A percentile compares a stretch with the other conserved stretches of the same genome.
Evolutionary conservation across 768 basidiomycete genomes (phyloP).

Genomic region (Amylocystis lapponica): DNA sequence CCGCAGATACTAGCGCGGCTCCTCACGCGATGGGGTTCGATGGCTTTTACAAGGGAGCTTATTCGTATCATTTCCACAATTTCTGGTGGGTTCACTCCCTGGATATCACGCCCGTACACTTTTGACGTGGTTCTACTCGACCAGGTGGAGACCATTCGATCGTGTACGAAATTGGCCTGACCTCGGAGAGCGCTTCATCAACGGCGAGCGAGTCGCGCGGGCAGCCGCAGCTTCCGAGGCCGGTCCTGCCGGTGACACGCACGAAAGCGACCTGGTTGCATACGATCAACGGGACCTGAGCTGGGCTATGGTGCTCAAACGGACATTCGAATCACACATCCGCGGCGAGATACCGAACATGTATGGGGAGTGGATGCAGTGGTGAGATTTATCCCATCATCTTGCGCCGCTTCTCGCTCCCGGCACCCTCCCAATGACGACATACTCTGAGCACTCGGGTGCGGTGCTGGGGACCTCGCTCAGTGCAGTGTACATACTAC

Average conservation of each 20-base stretch:
- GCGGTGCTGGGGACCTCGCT: too few relatives aligned
- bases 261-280: slow-evolving; percentile 42
- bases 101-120: neutral
- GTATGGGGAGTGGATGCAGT: slow-evolving; percentile 79
- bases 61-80: slow-evolving; percentile 95
- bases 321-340: slow-evolving; percentile 91
- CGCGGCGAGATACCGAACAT: slow-evolving; percentile 90
- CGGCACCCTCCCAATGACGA: too few relatives aligned
- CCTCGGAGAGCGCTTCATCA: slow-evolving; percentile 72
- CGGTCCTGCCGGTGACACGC: slow-evolving; percentile 30
- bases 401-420: neutral
- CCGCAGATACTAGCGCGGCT: slow-evolving; percentile 63
- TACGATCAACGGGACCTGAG: slow-evolving; percentile 76
- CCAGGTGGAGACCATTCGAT: slow-evolving; percentile 96
- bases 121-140: neutral
- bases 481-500: too few relatives aligned
- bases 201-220: slow-evolving; percentile 68
- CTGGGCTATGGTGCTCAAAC: slow-evolving; percentile 93
- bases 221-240: slow-evolving; percentile 29
- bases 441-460: too few relatives aligned
- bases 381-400: slow-evolving; percentile 25
- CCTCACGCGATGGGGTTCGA: slow-evolving; percentile 88
- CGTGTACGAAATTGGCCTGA: slow-evolving; percentile 93
- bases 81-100: slow-evolving; percentile 57
- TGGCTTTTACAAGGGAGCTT: slow-evolving; percentile 95